A percentile compares a stretch with the other conserved stretches of the same genome.
phyloP scores from a whole-genome alignment of 768 basidiomycete genomes.

The Russula earlei region DNA sequence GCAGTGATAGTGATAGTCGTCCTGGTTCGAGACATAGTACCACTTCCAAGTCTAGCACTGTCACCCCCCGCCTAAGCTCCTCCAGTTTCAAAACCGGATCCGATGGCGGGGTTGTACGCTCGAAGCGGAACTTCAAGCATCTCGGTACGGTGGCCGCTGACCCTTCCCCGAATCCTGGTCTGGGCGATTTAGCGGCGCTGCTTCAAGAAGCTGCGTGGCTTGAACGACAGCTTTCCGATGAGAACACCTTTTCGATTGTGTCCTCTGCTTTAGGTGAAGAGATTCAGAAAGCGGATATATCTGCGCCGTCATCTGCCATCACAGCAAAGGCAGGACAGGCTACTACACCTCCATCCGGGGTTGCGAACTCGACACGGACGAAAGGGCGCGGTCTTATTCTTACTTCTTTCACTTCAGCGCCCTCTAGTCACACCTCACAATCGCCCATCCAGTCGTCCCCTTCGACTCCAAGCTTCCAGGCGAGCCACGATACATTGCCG shows the following conservation, averaged over 20 bases:
- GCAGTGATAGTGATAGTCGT: conserved; percentile 17
- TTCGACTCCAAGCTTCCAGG: conserved; percentile 14
- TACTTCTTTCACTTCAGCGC: not conserved
- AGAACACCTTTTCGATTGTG: conserved; percentile 27
- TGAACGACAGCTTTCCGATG: conserved; percentile 43
- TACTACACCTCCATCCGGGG: conserved; percentile 8
- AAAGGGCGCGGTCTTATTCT: conserved; percentile 12
- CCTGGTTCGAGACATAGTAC: not conserved
- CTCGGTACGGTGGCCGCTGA: conserved; percentile 23
- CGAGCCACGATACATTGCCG: conserved; percentile 25
- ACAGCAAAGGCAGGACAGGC: not conserved
- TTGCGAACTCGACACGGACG: conserved; percentile 3
- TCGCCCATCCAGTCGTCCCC: conserved; percentile 9
- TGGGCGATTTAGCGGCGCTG: conserved; percentile 43
- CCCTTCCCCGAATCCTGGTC: conserved; percentile 37
- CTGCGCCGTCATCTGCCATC: not conserved
- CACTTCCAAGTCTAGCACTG: conserved; percentile 15
- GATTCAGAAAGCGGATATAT: not conserved
- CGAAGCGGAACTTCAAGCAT: conserved; percentile 21
- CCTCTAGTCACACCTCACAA: not conserved
- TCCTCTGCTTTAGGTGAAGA: not conserved
- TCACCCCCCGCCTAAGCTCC: conserved; percentile 14
- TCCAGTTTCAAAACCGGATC: conserved; percentile 14
- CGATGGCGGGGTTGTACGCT: conserved; percentile 21
- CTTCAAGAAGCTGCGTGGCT: conserved; percentile 50